Evolutionary conservation across 2,329 filamentous ascomycete species (phyloP).

Genomic region (Cladophialophora immunda): DNA sequence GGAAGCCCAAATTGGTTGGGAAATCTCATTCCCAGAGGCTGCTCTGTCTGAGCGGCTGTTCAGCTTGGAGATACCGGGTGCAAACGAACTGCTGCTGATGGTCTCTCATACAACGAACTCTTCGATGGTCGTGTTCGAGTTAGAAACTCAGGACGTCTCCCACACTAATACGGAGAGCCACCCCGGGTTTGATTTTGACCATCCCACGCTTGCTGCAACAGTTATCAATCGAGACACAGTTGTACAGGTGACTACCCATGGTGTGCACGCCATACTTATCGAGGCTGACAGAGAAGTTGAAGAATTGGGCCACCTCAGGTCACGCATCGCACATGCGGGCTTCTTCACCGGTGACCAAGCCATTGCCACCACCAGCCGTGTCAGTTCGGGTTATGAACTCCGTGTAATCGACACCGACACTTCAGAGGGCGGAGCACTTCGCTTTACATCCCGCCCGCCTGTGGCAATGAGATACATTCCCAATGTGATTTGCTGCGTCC

Average conservation of each 20-base stretch:
- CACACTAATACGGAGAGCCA: conserved; percentile 49
- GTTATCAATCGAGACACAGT: conserved; percentile 47
- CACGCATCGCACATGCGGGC: conserved; percentile 14
- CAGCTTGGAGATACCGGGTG: conserved; percentile 49
- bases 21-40: conserved; percentile 51
- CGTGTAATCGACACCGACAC: conserved; percentile 14
- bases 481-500: conserved; percentile 26
- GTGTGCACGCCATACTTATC: conserved; percentile 26
- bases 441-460: not conserved
- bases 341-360: conserved; percentile 20
- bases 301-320: conserved; percentile 6
- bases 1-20: conserved; percentile 69
- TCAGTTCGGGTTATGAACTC: conserved; percentile 23
- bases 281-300: conserved; percentile 1
- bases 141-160: conserved; percentile 50
- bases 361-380: conserved; percentile 20
- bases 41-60: conserved; percentile 54
- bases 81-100: conserved; percentile 50
- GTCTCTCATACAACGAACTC: conserved; percentile 54
- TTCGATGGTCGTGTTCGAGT: conserved; percentile 49
- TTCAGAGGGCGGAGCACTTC: not conserved
- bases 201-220: conserved; percentile 55
- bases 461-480: conserved; percentile 14
- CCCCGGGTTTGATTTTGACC: conserved; percentile 51
- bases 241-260: conserved; percentile 51